Base-by-base conservation (phyloP, 768 basidiomycete species). In the Rhizopogon vesiculosus region DNA sequence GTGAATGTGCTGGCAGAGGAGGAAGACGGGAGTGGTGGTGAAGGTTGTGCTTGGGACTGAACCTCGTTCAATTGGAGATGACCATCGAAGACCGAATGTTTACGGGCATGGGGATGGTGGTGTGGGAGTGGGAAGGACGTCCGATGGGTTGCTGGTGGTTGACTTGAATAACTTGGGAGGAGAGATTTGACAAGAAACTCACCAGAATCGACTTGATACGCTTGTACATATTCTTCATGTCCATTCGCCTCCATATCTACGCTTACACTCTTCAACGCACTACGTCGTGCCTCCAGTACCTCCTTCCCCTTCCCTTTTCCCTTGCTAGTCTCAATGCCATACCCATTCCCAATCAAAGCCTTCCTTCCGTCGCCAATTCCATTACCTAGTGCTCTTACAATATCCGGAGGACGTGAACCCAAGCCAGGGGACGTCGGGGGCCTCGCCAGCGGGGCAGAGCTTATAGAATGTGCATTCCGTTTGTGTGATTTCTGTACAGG, bases 401-500 rank as follows among this genome's bases (percentile, higher is more conserved):
- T 46, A 5, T 69, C 61, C 0, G 69, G 61, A 7, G 66, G 59
- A n/a, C 66, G 65, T 15, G 67, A 59, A n/a, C 76, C 76, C 1
- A 81, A 79, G 9, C 89, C 88, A 16, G 91, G 89, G 3, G 89
- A 91, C 2, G 91, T 93, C 0, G 91, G 91, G 0, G 91, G 91
- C 55, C 86, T 79, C 5, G 91, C 83, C 43, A 93, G 74, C 0
- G 89, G 89, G 1, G 87, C 91, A 50, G 88, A 89, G 64, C 88
- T 91, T 63, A 93, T 85, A 0, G 89, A 91, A 66, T 93, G 91
- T 0, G 83, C 84, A 9, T 82, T 82, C 7, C 90, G 83, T 66
- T 79, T 86, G 66, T 93, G 89, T 0, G 77, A 62, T 58, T 68
- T 66, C 41, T 55, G 48, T 1, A 7, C 4, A 18, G 45, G 40